These are phyloP conservation scores for Paramecium primaurelia DNA, from an alignment of 73 alveolate genomes.

Conservation along the genomic window DNA sequence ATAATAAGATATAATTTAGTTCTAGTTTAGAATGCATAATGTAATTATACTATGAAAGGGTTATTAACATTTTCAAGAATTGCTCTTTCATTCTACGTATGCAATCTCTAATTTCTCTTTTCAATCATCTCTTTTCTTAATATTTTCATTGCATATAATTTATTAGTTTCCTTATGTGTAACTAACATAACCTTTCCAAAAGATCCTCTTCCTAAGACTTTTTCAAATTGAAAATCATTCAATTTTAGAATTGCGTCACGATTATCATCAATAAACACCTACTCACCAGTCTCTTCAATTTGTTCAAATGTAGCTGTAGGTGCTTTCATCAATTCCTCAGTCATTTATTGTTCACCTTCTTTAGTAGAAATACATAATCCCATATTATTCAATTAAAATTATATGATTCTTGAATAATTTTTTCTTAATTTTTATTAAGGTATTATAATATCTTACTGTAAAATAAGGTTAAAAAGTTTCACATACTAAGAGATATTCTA, in stretches of 20 bases:
- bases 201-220: slow-evolving; percentile 83
- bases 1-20: slow-evolving; percentile 85
- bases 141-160: slow-evolving; percentile 86
- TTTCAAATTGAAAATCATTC: slow-evolving; percentile 69
- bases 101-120: slow-evolving; percentile 71
- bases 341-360: not conserved
- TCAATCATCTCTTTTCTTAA: slow-evolving; percentile 73
- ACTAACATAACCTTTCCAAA: slow-evolving; percentile 85
- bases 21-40: slow-evolving; percentile 88
- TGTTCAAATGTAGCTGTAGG: not conserved
- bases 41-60: slow-evolving; percentile 89
- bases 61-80: slow-evolving; percentile 70
- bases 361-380: slow-evolving; percentile 32
- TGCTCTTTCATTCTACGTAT: slow-evolving; percentile 76
- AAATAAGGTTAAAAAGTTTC: not conserved
- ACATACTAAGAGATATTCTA: too few relatives aligned
- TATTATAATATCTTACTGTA: not conserved
- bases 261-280: not conserved
- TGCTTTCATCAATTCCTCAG: not conserved
- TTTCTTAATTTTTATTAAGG: not conserved
- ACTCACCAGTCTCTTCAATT: not conserved
- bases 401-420: not conserved
- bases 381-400: not conserved
- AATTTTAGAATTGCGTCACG: slow-evolving; percentile 10
- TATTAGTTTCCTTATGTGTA: slow-evolving; percentile 53